These are phyloP conservation scores for Chlamydomonas applanata DNA, from an alignment of 139 green algal species.

Conservation along the genomic window DNA sequence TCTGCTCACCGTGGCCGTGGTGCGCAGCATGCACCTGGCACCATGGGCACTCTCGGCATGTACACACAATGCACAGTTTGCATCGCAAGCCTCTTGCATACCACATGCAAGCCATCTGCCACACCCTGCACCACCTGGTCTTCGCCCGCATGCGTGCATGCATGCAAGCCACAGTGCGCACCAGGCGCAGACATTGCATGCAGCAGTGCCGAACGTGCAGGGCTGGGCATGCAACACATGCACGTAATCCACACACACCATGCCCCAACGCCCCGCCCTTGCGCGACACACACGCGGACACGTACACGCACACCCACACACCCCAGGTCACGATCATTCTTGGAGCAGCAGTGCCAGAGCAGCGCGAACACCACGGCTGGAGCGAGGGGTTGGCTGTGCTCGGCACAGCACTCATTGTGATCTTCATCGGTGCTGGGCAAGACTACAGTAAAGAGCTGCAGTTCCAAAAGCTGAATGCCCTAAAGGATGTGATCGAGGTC, in stretches of 20 bases:
- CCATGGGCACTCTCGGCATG: too few species aligned
- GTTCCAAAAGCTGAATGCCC: slow-evolving; percentile 90
- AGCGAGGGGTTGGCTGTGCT: slow-evolving; percentile 92
- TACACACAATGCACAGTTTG: too few species aligned
- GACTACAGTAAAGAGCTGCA: slow-evolving; percentile 96
- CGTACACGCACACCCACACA: neutral
- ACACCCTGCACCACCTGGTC: too few species aligned
- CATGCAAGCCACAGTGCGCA: too few species aligned
- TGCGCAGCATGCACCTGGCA: slow-evolving; percentile 28
- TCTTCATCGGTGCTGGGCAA: slow-evolving; percentile 84
- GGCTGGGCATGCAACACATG: too few species aligned
- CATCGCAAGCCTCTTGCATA: too few species aligned
- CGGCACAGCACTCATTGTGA: slow-evolving; percentile 87
- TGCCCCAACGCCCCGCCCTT: too few species aligned
- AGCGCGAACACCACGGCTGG: slow-evolving; percentile 76
- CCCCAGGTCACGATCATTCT: slow-evolving; percentile 76
- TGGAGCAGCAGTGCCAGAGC: slow-evolving; percentile 69
- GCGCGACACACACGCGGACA: neutral
- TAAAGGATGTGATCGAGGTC: slow-evolving; percentile 87
- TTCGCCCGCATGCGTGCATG: too few species aligned
- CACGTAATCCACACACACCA: too few species aligned
- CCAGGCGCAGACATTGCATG: neutral
- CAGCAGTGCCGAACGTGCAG: too few species aligned
- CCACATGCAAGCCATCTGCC: too few species aligned
- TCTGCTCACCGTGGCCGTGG: slow-evolving; percentile 76